These are phyloP conservation scores for Albatrellus ellisii DNA, from an alignment of 768 basidiomycete species.

Conservation along the genomic window DNA sequence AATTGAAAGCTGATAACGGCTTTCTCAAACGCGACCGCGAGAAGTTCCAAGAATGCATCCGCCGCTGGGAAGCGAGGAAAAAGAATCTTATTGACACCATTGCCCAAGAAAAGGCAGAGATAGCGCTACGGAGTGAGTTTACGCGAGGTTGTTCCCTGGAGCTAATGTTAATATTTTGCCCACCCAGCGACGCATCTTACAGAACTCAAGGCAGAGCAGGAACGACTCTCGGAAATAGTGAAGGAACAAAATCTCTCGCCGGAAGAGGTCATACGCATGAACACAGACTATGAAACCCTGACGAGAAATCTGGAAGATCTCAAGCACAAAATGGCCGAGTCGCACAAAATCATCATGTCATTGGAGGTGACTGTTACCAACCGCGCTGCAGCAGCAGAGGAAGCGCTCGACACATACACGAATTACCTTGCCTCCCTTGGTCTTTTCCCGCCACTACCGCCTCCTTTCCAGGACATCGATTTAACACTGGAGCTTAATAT, in stretches of 20 bases:
- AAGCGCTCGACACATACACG: constrained; percentile 69
- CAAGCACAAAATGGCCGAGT: constrained; percentile 60
- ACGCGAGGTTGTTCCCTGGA: not conserved
- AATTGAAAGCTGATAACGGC: constrained; percentile 48
- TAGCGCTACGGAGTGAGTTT: constrained; percentile 37
- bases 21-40: constrained; percentile 60
- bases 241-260: constrained; percentile 81
- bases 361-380: constrained; percentile 79
- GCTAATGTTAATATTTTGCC: not conserved
- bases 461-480: constrained; percentile 60
- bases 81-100: constrained; percentile 57
- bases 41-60: constrained; percentile 66
- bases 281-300: constrained; percentile 73
- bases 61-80: constrained; percentile 55
- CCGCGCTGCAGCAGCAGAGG: constrained; percentile 70
- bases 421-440: constrained; percentile 62
- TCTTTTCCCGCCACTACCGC: constrained; percentile 59
- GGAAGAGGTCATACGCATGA: constrained; percentile 88
- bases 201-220: constrained; percentile 50
- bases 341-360: constrained; percentile 57
- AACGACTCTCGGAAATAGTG: constrained; percentile 50
- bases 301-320: constrained; percentile 64
- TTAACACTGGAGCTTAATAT: constrained; percentile 75
- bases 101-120: constrained; percentile 51
- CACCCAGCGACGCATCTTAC: constrained; percentile 31